Base-by-base conservation (phyloP, 768 basidiomycete genomes). In the Hemileccinum rubropunctum region DNA sequence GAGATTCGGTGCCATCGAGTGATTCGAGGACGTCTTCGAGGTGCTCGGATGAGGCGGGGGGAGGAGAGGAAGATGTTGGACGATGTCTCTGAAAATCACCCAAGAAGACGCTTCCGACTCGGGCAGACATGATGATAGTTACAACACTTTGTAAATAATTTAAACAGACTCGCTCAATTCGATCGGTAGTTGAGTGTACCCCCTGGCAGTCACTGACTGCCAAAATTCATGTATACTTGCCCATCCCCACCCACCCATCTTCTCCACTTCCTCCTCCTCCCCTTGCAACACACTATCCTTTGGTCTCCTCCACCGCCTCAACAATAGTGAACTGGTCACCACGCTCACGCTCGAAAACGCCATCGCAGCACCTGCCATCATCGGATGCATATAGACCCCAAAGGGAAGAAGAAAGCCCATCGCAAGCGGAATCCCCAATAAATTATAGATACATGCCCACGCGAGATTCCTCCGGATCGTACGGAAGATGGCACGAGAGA, bases 351-450 rank as follows among this genome's bases (percentile, higher is more conserved):
- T 91, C 30, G 91, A 95, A 68, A 93, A 94, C 21, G 97, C 97
- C 97, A 99, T 99, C 23, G 95, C 95, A 3, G 87, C 92, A n/a
- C 92, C 95, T 0, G 97, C 93, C 73, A 94, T 83, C 95, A 98
- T 98, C 9, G 97, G 97, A 59, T 94, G 97, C 65, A 98, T 83
- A 67, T 94, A 91, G 26, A 95, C 57, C 13, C 93, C 93, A 65
- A 92, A 80, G 0, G 97, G 97, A 12, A 98, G 76, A 73, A 99
- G 85, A 41, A 98, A 50, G 21, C 97, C 97, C 97, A 99, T 99
- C 18, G 97, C 97, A 40, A 98, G 82, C 15, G 97, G 97, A 51
- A 99, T 95, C 47, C 93, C 91, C 50, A 95, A 71, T 30, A 95
- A 65, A 62, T 98, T 97, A 73, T 97, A 97, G 45, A 95, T 75